Evolutionary conservation across 1,284 basidiomycete species (phyloP), one percentile per base, ranked within the genome.

Genomic region (Microbotryum lychnidis-dioicae): DNA sequence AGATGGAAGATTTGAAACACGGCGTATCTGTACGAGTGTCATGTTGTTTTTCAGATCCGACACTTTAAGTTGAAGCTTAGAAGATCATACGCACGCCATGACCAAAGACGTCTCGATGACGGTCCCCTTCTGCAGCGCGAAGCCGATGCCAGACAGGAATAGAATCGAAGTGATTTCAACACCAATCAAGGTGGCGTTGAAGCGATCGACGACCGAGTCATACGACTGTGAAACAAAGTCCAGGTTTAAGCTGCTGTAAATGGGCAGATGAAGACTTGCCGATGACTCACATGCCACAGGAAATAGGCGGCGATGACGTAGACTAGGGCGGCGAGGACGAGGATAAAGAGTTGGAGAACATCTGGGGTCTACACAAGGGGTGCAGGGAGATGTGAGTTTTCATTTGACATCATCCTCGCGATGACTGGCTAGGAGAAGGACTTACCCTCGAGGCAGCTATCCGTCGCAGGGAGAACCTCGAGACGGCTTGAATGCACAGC

Each of bases 71-170:
- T 4, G 6, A 9, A 4, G 8, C 45, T 4, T 16, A 31, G 16
- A 2, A 23, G 14, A 21, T n/a, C 47, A 16, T 10, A 46, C 59
- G 42, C 46, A 68, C 64, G 64, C 66, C 31, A 70, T 64, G 61
- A 71, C 68, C 9, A 72, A 61, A 21, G 60, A 57, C 3, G 91
- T 91, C 75, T 97, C 92, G 62, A 97, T 87, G 49, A 94, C 87
- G 70, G 93, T 96, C 52, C 92, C 96, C 56, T 90, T 82, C 59
- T 90, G 83, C 63, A 92, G 76, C 14, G 83, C 84, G 75, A 97
- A 94, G 6, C 90, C 90, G 67, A 97, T 94, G 66, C 89, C 81
- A 2, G 88, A 91, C 46, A 97, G 80, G 77, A 97, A 97, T 51
- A 93, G 73, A 67, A 86, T 79, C 9, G 80, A 80, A 1, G 85